Evolutionary conservation across 2,329 filamentous ascomycete species (phyloP), one percentile per base, ranked within the genome.

Genomic region (Sarocladiaceae sp.): DNA sequence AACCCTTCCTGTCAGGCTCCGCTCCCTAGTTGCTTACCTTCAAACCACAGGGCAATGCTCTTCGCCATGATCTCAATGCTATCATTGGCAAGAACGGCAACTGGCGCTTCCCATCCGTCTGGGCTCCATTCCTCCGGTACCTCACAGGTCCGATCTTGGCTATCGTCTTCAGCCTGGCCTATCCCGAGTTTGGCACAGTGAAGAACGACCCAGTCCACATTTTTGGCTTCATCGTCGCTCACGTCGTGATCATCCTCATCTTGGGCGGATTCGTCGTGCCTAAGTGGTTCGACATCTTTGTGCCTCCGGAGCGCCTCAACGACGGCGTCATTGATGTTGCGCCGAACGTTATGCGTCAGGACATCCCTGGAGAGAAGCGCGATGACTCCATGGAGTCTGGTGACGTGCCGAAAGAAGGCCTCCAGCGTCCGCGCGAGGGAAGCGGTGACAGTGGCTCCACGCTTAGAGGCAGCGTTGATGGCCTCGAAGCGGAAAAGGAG

Each of bases 1-100:
- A n/a, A n/a, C n/a, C n/a, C n/a, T n/a, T n/a, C n/a, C n/a, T n/a
- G n/a, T n/a, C n/a, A n/a, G n/a, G n/a, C n/a, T n/a, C n/a, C n/a
- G n/a, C n/a, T n/a, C n/a, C n/a, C n/a, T n/a, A n/a, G n/a, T n/a
- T n/a, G n/a, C n/a, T n/a, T n/a, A n/a, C n/a, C n/a, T n/a, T n/a
- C n/a, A 37, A 37, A 17, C 17, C 17, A n/a, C 26, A 47, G 42
- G 7, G 10, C 5, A 74, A 78, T 56, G 76, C 78, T 66, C 65
- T 79, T 23, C 69, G 71, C 33, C 71, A 70, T n/a, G 76, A 79
- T 55, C 68, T 79, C 17, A 78, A 79, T 54, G 55, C 71, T 12
- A 70, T 76, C 22, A 69, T 79, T 29, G 75, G 72, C 15, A 62
- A 63, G 13, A 74, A 73, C 49, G 79, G 79, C 60, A 48, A 48